phyloP scores from a whole-genome alignment of 352 stramenopile genomes.

The Elongisporangium undulatum region DNA sequence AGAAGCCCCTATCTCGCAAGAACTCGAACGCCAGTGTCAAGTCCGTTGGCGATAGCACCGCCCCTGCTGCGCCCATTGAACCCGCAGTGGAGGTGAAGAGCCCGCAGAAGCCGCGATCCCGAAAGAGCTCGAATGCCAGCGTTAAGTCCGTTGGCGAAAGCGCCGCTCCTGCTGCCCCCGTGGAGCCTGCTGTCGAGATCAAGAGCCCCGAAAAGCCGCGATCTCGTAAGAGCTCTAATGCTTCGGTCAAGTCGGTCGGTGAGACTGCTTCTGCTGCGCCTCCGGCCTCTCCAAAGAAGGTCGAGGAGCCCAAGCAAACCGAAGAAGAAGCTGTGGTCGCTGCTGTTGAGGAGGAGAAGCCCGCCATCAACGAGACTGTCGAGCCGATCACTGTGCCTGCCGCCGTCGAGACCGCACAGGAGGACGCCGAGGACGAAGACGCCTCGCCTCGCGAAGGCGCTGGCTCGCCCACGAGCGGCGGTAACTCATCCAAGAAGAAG shows the following conservation, averaged over 20 bases:
- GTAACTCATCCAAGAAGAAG: conserved; percentile 41
- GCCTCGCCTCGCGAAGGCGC: conserved; percentile 17
- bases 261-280: conserved; percentile 26
- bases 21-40: conserved; percentile 15
- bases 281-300: conserved; percentile 20
- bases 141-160: conserved; percentile 8
- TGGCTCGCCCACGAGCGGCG: conserved; percentile 11
- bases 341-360: conserved; percentile 19
- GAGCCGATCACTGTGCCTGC: conserved; percentile 6
- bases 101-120: conserved; percentile 16
- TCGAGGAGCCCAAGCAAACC: conserved; percentile 16
- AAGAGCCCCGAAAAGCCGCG: conserved; percentile 17
- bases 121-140: conserved; percentile 17
- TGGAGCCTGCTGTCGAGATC: conserved; percentile 3
- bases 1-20: conserved; percentile 20
- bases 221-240: conserved; percentile 19
- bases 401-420: conserved; percentile 10
- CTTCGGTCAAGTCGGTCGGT: conserved; percentile 16
- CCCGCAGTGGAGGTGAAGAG: conserved; percentile 9
- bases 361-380: not conserved
- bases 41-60: conserved; percentile 4
- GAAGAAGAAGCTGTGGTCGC: conserved; percentile 8
- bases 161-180: not conserved
- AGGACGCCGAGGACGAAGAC: conserved; percentile 20
- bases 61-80: not conserved